These are phyloP conservation scores for Anisodus tanguticus DNA, from an alignment of 257 asterid genomes.

Conservation along the genomic window DNA sequence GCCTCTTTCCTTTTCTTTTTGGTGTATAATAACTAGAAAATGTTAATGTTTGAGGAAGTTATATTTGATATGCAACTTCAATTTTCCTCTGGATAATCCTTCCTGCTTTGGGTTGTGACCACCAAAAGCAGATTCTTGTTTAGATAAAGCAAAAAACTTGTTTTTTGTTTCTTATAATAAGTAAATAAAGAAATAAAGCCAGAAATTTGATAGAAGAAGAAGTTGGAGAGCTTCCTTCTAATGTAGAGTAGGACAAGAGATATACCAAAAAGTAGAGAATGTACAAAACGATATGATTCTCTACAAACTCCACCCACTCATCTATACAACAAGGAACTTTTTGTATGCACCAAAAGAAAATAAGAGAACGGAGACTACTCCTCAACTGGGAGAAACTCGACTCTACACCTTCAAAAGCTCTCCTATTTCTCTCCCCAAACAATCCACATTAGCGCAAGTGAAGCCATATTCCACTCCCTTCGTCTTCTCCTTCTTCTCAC, in stretches of 20 bases:
- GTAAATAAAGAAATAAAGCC: not conserved
- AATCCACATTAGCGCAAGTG: too few relatives aligned
- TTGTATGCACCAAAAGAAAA: too few relatives aligned
- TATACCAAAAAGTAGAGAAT: too few relatives aligned
- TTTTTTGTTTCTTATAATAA: not conserved
- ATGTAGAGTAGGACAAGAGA: not conserved
- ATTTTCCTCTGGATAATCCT: conserved; percentile 9
- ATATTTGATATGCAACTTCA: not conserved
- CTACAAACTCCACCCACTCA: too few relatives aligned
- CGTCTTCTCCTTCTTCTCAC: too few relatives aligned
- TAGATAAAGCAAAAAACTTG: conserved; percentile 5
- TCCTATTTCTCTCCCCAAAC: too few relatives aligned
- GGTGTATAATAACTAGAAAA: not conserved
- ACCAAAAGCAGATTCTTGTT: conserved; percentile 20
- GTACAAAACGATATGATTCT: too few relatives aligned
- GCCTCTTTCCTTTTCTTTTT: not conserved
- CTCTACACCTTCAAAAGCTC: too few relatives aligned
- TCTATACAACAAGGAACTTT: too few relatives aligned
- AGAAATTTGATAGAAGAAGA: not conserved
- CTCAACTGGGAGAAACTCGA: too few relatives aligned
- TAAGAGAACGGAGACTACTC: too few relatives aligned
- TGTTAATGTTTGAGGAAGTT: conserved; percentile 14
- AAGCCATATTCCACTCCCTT: too few relatives aligned
- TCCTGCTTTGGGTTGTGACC: not conserved
- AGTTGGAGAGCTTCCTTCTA: not conserved